Percentiles rank a stretch among this genome's conserved stretches.
Conservation (phyloP, 2,329 filamentous ascomycete species). For the Calonectria leucothoes region DNA sequence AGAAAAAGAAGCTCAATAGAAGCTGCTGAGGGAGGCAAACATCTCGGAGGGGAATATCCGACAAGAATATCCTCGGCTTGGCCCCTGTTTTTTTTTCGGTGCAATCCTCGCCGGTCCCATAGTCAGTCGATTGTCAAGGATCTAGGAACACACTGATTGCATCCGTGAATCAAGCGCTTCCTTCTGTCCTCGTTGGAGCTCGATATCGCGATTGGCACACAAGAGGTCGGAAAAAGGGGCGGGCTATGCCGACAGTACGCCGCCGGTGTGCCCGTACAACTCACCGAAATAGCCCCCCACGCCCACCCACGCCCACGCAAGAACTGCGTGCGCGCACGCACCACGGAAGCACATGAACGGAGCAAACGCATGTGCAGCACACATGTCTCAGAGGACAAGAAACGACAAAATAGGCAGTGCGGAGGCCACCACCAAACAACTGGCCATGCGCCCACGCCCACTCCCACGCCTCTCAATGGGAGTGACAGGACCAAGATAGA, state of each 20-base stretch:
- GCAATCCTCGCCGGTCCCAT: neutral
- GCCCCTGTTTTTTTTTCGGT: neutral
- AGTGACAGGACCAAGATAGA: constrained; percentile 15
- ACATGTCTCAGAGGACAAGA: constrained; percentile 6
- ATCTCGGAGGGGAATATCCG: constrained; percentile 10
- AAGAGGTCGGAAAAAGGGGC: neutral
- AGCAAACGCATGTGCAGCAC: constrained; percentile 13
- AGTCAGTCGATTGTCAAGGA: constrained; percentile 3
- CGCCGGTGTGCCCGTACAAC: constrained; percentile 16
- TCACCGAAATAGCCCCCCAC: constrained; percentile 13
- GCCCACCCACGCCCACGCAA: constrained; percentile 5
- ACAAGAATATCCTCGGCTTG: neutral
- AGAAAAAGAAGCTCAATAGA: constrained; percentile 9
- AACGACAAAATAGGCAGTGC: neutral
- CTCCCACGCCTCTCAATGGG: constrained; percentile 1
- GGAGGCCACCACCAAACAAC: neutral
- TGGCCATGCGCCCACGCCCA: constrained; percentile 1
- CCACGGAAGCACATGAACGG: constrained; percentile 7
- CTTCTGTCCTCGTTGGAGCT: neutral
- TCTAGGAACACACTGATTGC: neutral
- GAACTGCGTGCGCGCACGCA: constrained; percentile 1
- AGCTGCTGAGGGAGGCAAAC: constrained; percentile 16
- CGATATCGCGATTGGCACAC: neutral
- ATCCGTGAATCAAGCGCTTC: neutral
- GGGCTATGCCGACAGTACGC: neutral